Base-by-base conservation (phyloP, 352 stramenopile species). In the Phytopythium montanum region DNA sequence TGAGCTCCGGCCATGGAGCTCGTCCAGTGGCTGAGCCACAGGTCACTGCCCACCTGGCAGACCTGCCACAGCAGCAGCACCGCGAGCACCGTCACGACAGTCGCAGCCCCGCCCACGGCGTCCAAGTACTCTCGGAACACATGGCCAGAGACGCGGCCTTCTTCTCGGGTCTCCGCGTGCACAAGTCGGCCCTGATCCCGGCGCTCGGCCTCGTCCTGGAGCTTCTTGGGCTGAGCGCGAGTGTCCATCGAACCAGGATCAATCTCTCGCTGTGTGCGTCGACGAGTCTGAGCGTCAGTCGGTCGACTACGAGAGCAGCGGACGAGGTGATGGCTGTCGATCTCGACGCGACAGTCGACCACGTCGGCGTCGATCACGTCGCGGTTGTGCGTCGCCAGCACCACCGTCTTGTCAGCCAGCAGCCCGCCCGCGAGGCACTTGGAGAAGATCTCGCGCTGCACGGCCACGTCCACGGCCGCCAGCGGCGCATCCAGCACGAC, bases 301-400 rank as follows among this genome's bases (percentile, higher is more conserved):
- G 41, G 41, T 18, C 38, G 26, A 9, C 28, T 38, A 9, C 46
- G 46, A 5, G 46, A 23, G 46, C 28, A 97, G 79, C 31, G 80
- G 18, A 62, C 13, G 18, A 14, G 98, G 91, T 21, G 13, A 13
- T 54, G 50, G 7, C 57, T 56, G 26, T 60, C 58, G 9, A 73
- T 23, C 6, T 45, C 3, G 13, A 75, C 25, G 13, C 58, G 31
- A 38, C 33, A 63, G 34, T 72, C 73, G 2, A 66, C 68, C 14
- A 59, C 58, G 21, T 57, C 45, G 6, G 65, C 72, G 18, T 53
- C 59, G 50, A 82, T 73, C 60, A 78, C 68, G 16, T 98, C 85
- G 5, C 94, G 61, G 45, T 82, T 90, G 70, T 98, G 95, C 12
- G 94, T 98, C 3, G 96, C 92, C 6, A 98, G 70, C 34, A 98